Conservation (phyloP, 1,284 basidiomycete species). For the Fomitopsis schrenkii region DNA sequence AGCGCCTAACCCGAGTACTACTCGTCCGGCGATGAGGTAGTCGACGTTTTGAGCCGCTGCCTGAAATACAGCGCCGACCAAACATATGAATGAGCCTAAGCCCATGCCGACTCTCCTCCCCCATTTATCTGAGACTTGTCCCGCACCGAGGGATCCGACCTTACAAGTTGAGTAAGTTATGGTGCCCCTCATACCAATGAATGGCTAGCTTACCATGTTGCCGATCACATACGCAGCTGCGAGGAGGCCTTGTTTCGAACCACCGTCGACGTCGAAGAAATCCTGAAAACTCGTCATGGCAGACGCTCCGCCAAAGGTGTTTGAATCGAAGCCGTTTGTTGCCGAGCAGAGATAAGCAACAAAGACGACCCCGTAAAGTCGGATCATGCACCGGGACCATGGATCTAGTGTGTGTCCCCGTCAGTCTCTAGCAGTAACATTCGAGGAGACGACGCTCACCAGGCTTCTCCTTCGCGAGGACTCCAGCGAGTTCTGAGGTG, state of each 20-base stretch:
- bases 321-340: conserved; percentile 20
- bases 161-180: not conserved
- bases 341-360: conserved; percentile 21
- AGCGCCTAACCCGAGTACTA: conserved; percentile 32
- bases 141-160: conserved; percentile 15
- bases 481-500: conserved; percentile 4
- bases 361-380: conserved; percentile 15
- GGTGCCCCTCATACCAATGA: not conserved
- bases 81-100: conserved; percentile 17
- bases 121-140: conserved; percentile 17
- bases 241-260: conserved; percentile 18
- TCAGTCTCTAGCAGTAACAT: not conserved
- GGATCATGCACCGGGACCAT: conserved; percentile 11
- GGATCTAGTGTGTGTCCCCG: not conserved
- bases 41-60: conserved; percentile 14
- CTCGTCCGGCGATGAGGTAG: conserved; percentile 27
- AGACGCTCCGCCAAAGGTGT: conserved; percentile 20
- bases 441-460: not conserved
- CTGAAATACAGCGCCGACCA: conserved; percentile 17
- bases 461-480: conserved; percentile 10
- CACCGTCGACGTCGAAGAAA: conserved; percentile 14
- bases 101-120: conserved; percentile 19
- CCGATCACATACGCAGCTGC: conserved; percentile 21
- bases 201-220: conserved; percentile 13
- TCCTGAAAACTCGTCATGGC: conserved; percentile 18